Percentiles rank a stretch among this genome's conserved stretches.
These are phyloP conservation scores for Fusarium torulosum DNA, from an alignment of 2,329 filamentous ascomycete genomes.

Conservation along the genomic window DNA sequence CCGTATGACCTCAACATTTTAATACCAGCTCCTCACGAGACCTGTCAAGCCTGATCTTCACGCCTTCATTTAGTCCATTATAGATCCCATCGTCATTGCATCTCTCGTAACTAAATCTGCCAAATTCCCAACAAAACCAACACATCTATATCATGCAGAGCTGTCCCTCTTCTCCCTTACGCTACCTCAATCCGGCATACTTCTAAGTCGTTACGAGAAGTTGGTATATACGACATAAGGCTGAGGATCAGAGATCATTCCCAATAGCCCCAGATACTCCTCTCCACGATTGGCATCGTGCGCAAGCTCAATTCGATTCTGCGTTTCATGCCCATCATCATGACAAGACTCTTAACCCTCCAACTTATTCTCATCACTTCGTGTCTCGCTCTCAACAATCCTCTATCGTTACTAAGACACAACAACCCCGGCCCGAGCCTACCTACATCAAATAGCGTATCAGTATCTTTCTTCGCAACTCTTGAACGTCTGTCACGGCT, in stretches of 20 bases:
- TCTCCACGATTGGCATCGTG: neutral
- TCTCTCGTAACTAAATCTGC: constrained; percentile 2
- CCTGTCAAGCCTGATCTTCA: constrained; percentile 37
- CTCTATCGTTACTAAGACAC: constrained; percentile 27
- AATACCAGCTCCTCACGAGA: constrained; percentile 40
- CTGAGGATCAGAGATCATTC: neutral
- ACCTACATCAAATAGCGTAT: constrained; percentile 63
- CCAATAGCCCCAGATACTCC: neutral
- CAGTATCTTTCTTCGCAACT: constrained; percentile 72
- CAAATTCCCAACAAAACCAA: constrained; percentile 13
- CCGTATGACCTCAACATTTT: constrained; percentile 46
- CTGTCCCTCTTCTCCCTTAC: neutral
- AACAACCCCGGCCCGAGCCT: neutral
- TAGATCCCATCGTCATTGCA: constrained; percentile 9
- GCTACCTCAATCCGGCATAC: neutral
- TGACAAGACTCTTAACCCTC: constrained; percentile 27
- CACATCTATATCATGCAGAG: constrained; percentile 9
- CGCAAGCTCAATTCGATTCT: constrained; percentile 19
- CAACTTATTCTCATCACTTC: constrained; percentile 36
- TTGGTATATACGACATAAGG: neutral
- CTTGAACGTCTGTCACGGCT: constrained; percentile 91
- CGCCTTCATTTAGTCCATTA: constrained; percentile 34
- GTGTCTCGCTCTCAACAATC: constrained; percentile 21
- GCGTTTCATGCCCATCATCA: constrained; percentile 5
- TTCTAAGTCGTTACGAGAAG: constrained; percentile 1